Evolutionary conservation across 2,329 filamentous ascomycete species (phyloP).

Genomic region (Botrytis fragariae): DNA sequence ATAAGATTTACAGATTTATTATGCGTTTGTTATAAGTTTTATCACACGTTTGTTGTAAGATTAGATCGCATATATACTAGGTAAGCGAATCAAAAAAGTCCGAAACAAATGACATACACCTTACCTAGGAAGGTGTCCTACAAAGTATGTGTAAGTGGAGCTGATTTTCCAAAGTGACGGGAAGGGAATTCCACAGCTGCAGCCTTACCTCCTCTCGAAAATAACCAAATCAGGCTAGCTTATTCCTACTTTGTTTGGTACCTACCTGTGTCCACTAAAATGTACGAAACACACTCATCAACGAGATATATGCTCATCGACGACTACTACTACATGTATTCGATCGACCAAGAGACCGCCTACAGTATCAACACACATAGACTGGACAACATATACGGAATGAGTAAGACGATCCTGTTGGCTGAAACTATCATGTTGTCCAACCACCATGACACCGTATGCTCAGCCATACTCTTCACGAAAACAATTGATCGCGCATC

Average conservation of each 20-base stretch:
- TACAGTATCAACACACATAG: not conserved
- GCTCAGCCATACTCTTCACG: not conserved
- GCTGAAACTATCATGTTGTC: constrained; percentile 9
- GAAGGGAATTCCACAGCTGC: not conserved
- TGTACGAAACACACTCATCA: not conserved
- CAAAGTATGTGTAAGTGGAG: not conserved
- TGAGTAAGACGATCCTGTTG: constrained; percentile 1
- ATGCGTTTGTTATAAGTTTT: not conserved
- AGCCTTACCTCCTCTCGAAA: not conserved
- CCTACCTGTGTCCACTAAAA: not conserved
- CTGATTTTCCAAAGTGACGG: not conserved
- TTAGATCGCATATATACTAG: not conserved
- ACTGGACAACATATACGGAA: not conserved
- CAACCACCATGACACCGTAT: not conserved
- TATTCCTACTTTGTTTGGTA: not conserved
- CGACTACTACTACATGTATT: not conserved
- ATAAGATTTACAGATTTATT: not conserved
- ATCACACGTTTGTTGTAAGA: not conserved
- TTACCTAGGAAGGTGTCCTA: not conserved
- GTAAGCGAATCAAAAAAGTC: not conserved
- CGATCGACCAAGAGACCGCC: not conserved
- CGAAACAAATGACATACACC: not conserved
- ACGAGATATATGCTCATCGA: not conserved
- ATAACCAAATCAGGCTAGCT: not conserved
- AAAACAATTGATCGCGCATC: not conserved